Evolutionary conservation across 2,329 filamentous ascomycete genomes (phyloP).

Genomic region (Fusarium chlamydosporum): DNA sequence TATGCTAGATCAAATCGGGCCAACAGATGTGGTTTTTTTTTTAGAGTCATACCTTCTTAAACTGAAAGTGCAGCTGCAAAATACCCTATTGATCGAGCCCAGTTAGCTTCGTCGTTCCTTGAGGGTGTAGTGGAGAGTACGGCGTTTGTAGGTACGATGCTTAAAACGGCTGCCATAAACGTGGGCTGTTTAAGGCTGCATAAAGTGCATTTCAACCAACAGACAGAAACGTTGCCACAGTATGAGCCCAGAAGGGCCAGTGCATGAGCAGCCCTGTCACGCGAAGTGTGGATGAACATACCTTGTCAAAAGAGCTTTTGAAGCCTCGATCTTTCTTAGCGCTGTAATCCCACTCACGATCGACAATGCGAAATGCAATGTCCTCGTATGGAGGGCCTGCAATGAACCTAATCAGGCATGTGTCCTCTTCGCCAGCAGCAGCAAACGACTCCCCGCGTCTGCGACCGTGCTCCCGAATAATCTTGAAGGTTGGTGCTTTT

Average conservation of each 20-base stretch:
- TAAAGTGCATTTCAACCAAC: conserved; percentile 29
- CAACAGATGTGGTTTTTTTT: conserved; percentile 11
- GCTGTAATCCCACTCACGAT: conserved; percentile 99
- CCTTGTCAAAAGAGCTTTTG: conserved; percentile 97
- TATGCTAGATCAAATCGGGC: conserved; percentile 14
- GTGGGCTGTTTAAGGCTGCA: conserved; percentile 29
- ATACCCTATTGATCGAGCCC: conserved; percentile 75
- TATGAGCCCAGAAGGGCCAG: conserved; percentile 25
- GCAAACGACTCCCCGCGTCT: conserved; percentile 93
- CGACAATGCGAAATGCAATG: conserved; percentile 95
- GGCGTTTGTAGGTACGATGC: conserved; percentile 16
- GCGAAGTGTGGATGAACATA: conserved; percentile 61
- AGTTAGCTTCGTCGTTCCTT: conserved; percentile 38
- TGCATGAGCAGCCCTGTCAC: conserved; percentile 35
- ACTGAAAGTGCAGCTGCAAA: conserved; percentile 96
- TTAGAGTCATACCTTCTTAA: conserved; percentile 83
- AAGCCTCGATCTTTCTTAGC: conserved; percentile 95
- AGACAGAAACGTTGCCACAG: conserved; percentile 22
- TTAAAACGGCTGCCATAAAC: conserved; percentile 28
- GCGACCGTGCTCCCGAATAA: conserved; percentile 91
- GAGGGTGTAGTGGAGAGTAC: conserved; percentile 14
- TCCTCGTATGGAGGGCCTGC: conserved; percentile 97
- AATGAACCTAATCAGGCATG: conserved; percentile 95
- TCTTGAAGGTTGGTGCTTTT: conserved; percentile 95
- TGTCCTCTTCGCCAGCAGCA: conserved; percentile 95